phyloP scores from a whole-genome alignment of 257 asterid species.

The Ballota nigra region DNA sequence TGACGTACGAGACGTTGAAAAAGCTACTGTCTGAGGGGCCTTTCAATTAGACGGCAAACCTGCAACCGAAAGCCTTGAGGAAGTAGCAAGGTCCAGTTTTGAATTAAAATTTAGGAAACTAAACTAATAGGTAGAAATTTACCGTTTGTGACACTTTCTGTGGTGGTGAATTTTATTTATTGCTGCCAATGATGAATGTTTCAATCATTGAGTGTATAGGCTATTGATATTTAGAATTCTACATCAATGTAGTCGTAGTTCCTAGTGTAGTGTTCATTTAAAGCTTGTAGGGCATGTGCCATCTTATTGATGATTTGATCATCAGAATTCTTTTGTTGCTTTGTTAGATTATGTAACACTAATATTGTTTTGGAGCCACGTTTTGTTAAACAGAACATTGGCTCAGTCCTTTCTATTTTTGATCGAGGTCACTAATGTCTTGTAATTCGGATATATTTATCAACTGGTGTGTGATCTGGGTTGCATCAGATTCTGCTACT shows the following conservation, averaged over 20 bases:
- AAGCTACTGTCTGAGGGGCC: slow-evolving; percentile 62
- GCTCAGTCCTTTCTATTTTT: not conserved
- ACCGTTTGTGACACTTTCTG: not conserved
- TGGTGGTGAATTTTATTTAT: slow-evolving; percentile 39
- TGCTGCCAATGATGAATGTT: slow-evolving; percentile 33
- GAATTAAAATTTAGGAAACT: slow-evolving; percentile 26
- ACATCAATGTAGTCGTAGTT: slow-evolving; percentile 31
- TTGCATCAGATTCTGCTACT: slow-evolving; percentile 31
- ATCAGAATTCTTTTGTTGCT: slow-evolving; percentile 16
- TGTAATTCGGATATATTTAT: not conserved
- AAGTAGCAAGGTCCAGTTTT: slow-evolving; percentile 33
- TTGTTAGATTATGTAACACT: not conserved
- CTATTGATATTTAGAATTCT: slow-evolving; percentile 30
- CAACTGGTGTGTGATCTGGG: too few relatives aligned
- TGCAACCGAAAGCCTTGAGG: slow-evolving; percentile 11
- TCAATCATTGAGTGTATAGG: slow-evolving; percentile 42
- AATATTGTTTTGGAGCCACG: slow-evolving; percentile 7
- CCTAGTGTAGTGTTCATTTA: not conserved
- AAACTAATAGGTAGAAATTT: slow-evolving; percentile 27
- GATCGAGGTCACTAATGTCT: not conserved
- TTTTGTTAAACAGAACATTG: not conserved
- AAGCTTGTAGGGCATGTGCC: slow-evolving; percentile 17
- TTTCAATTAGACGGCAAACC: slow-evolving; percentile 29
- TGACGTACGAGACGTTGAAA: slow-evolving; percentile 90
- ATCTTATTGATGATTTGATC: slow-evolving; percentile 26